These are phyloP conservation scores for Aspergillus saccharolyticus DNA, from an alignment of 495 filamentous ascomycete genomes.

Conservation along the genomic window DNA sequence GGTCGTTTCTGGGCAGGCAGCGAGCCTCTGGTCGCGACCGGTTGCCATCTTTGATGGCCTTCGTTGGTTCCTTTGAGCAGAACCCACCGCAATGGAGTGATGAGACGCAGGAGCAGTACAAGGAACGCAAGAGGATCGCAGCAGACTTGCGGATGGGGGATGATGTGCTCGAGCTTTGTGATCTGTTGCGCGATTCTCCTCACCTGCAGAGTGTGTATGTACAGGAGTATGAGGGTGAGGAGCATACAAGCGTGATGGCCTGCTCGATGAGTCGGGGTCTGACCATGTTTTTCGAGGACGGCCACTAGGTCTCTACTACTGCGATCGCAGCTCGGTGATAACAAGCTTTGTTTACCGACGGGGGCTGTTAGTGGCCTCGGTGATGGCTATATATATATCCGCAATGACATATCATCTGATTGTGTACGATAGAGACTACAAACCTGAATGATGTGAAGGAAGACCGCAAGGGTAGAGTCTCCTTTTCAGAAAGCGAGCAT, in stretches of 20 bases:
- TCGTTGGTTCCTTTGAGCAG: slow-evolving; percentile 32
- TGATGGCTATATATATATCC: too few relatives aligned
- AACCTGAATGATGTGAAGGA: too few relatives aligned
- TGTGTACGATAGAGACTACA: too few relatives aligned
- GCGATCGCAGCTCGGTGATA: too few relatives aligned
- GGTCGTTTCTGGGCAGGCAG: slow-evolving; percentile 11
- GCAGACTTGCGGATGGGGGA: slow-evolving; percentile 38
- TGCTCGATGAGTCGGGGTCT: slow-evolving; percentile 21
- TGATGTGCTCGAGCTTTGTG: slow-evolving; percentile 28
- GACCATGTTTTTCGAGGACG: slow-evolving; percentile 22
- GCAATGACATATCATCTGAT: too few relatives aligned
- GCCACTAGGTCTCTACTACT: slow-evolving; percentile 2
- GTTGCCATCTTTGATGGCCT: slow-evolving; percentile 16
- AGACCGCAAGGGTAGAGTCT: too few relatives aligned
- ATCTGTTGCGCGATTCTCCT: slow-evolving; percentile 6
- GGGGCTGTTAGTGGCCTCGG: too few relatives aligned
- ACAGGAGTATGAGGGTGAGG: slow-evolving; percentile 29
- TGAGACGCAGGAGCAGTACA: slow-evolving; percentile 29
- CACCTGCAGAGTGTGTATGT: slow-evolving; percentile 32
- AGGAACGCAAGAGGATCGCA: slow-evolving; percentile 39
- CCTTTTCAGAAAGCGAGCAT: too few relatives aligned
- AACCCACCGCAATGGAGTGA: slow-evolving; percentile 30
- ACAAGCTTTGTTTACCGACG: too few relatives aligned
- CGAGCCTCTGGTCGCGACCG: not conserved
- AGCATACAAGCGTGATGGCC: slow-evolving; percentile 23